Percentiles rank a stretch among this genome's conserved stretches.
phyloP scores from a whole-genome alignment of 2,329 filamentous ascomycete species.

The Dryadomyces sulphureus region DNA sequence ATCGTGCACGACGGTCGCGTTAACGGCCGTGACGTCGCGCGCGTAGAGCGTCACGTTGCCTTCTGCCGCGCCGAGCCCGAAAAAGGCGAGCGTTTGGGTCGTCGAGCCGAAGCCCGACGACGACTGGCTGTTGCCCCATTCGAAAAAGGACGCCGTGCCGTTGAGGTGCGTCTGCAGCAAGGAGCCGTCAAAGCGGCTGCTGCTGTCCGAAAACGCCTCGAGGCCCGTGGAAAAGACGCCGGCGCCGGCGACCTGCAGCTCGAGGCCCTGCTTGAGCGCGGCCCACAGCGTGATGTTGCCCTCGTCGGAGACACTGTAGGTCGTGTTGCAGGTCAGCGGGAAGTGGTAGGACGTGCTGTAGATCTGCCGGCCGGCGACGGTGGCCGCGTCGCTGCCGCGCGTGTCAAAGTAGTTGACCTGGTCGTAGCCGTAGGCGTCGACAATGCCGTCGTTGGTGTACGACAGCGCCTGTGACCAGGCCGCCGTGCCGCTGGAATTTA shows the following conservation, averaged over 20 bases:
- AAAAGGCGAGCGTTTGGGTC: slow-evolving; percentile 40
- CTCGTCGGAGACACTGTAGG: slow-evolving; percentile 25
- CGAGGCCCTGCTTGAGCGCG: slow-evolving; percentile 25
- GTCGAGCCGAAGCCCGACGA: slow-evolving; percentile 39
- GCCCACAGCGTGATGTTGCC: slow-evolving; percentile 32
- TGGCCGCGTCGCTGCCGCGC: slow-evolving; percentile 14
- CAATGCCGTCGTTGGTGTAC: slow-evolving; percentile 36
- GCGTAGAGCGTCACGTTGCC: slow-evolving; percentile 35
- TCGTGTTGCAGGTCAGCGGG: slow-evolving; percentile 43
- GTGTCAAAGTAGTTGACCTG: slow-evolving; percentile 27
- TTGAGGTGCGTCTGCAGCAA: slow-evolving; percentile 36
- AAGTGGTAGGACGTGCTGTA: slow-evolving; percentile 36
- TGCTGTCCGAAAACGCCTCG: slow-evolving; percentile 31
- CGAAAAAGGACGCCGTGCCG: slow-evolving; percentile 41
- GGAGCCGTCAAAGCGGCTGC: slow-evolving; percentile 17
- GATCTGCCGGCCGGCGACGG: background rate
- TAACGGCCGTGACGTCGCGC: slow-evolving; percentile 38
- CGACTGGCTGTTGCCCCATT: slow-evolving; percentile 25
- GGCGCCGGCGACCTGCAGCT: slow-evolving; percentile 21
- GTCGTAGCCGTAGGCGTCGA: slow-evolving; percentile 19
- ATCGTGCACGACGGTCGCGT: slow-evolving; percentile 31
- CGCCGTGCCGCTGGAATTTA: slow-evolving; percentile 19
- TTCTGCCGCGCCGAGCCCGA: slow-evolving; percentile 22
- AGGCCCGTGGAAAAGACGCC: slow-evolving; percentile 42
- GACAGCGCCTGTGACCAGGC: slow-evolving; percentile 44